A percentile compares a stretch with the other conserved stretches of the same genome.
phyloP scores from a whole-genome alignment of 2,329 filamentous ascomycete genomes.

The Diaporthe nobilis region DNA sequence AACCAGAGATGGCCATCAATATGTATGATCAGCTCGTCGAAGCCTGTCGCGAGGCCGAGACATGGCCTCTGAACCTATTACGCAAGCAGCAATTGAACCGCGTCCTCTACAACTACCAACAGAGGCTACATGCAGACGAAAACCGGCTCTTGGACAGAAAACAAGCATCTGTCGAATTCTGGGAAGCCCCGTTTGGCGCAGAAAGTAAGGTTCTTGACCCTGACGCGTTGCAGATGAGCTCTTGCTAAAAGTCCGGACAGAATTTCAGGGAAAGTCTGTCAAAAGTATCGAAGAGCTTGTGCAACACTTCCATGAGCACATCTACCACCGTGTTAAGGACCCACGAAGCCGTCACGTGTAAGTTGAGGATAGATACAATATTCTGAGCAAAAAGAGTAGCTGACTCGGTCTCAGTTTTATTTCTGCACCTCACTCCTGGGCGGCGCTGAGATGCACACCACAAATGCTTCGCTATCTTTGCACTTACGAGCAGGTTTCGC shows the following conservation, averaged over 20 bases:
- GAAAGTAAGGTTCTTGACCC: neutral
- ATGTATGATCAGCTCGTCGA: constrained; percentile 14
- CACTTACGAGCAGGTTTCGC: constrained; percentile 15
- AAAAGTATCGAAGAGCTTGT: neutral
- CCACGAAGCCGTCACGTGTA: constrained; percentile 21
- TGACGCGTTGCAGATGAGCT: accelerated
- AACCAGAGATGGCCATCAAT: neutral
- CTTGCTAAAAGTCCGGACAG: neutral
- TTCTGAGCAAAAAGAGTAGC: neutral
- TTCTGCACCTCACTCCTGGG: constrained; percentile 18
- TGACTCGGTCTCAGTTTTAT: neutral
- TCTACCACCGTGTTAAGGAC: neutral
- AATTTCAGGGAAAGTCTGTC: neutral
- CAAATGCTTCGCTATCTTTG: constrained; percentile 29
- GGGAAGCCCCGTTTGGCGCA: neutral
- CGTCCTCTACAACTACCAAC: neutral
- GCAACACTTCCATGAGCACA: neutral
- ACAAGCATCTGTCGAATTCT: neutral
- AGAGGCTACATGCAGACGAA: neutral
- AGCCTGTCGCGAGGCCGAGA: constrained; percentile 11
- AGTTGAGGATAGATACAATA: neutral
- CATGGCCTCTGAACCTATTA: constrained; percentile 19
- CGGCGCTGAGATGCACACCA: constrained; percentile 5
- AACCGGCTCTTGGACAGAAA: neutral
- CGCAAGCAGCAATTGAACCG: constrained; percentile 15